phyloP scores from a whole-genome alignment of 2,329 filamentous ascomycete genomes.

The Pleomassaria siparia region DNA sequence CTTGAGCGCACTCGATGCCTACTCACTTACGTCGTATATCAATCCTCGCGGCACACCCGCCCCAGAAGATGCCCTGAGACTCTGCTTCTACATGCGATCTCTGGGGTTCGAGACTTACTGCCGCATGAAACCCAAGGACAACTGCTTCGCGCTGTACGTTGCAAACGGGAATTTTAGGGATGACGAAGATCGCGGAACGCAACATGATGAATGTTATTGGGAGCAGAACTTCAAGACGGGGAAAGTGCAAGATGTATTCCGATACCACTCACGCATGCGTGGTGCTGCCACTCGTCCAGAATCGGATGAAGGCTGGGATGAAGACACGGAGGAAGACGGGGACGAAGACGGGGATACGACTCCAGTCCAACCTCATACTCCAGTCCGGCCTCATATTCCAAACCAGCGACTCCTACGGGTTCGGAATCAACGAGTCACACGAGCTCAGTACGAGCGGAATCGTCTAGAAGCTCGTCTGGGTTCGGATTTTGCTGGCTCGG shows the following conservation, averaged over 20 bases:
- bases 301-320: too few species aligned
- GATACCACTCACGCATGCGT: neutral
- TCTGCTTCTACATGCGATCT: slow-evolving; percentile 38
- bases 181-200: neutral
- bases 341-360: too few species aligned
- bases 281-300: neutral
- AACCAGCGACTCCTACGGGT: neutral
- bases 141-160: neutral
- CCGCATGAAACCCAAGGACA: neutral
- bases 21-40: slow-evolving; percentile 17
- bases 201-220: neutral
- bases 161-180: neutral
- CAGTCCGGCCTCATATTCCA: neutral
- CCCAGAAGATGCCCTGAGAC: slow-evolving; percentile 21
- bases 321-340: too few species aligned
- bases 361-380: neutral
- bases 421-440: neutral
- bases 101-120: slow-evolving; percentile 23
- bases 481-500: neutral
- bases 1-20: slow-evolving; percentile 14
- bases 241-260: neutral
- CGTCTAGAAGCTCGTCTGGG: too few species aligned
- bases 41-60: slow-evolving; percentile 5
- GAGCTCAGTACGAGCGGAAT: neutral
- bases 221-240: neutral